phyloP scores from a whole-genome alignment of 169 alveolate species.

The Eimeria maxima region DNA sequence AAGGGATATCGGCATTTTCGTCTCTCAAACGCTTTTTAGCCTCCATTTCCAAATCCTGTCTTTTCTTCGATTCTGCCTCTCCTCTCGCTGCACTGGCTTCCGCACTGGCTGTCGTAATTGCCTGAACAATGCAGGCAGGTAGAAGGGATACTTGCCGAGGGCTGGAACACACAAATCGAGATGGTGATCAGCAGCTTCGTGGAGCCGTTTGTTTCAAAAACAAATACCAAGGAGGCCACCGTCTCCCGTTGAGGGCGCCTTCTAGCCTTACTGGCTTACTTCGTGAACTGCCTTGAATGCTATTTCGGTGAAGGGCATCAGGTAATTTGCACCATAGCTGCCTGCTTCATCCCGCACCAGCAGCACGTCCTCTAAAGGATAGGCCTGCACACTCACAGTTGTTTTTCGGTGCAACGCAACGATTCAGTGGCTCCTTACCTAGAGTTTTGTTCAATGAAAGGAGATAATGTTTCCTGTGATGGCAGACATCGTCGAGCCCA shows the following conservation, averaged over 20 bases:
- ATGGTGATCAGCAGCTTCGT: background rate
- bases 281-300: conserved; percentile 57
- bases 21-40: conserved; percentile 36
- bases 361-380: conserved; percentile 62
- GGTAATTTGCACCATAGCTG: conserved; percentile 44
- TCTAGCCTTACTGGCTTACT: background rate
- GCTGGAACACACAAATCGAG: background rate
- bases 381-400: conserved; percentile 50
- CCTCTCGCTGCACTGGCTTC: conserved; percentile 23
- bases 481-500: background rate
- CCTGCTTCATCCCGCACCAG: conserved; percentile 63
- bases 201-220: background rate
- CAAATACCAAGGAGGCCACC: background rate
- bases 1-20: conserved; percentile 57
- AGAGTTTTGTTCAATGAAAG: background rate
- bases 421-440: background rate
- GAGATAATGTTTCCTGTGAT: background rate
- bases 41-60: conserved; percentile 3
- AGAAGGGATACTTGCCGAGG: background rate
- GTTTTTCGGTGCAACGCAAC: background rate
- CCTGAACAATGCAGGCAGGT: conserved; percentile 3
- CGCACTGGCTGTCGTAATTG: conserved; percentile 24
- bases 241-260: background rate
- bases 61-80: conserved; percentile 1
- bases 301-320: conserved; percentile 72